Base-by-base conservation (phyloP, 139 green algal species). In the Tetradesmus lagerheimii region DNA sequence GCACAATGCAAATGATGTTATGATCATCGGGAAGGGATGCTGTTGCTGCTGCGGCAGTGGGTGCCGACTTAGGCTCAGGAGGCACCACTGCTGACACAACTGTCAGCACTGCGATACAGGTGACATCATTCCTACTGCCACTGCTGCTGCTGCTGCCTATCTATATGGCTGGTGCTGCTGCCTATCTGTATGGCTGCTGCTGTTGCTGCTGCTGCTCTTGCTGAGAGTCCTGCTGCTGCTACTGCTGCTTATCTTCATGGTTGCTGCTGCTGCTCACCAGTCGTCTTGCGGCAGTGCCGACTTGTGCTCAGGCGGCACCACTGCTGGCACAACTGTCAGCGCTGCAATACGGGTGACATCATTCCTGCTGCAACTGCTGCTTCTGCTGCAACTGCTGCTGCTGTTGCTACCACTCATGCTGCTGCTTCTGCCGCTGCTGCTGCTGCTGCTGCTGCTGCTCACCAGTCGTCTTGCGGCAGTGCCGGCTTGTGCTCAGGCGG, bases 21-120 rank as follows among this genome's bases (percentile, higher is more conserved):
- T 57, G 12, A 29, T 80, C n/a, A n/a, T n/a, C n/a, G n/a, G n/a
- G n/a, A n/a, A n/a, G n/a, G n/a, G n/a, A n/a, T 53, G 76, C 76
- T 29, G 35, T 37, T 53, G 76, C 76, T 34, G 35, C 34, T 98
- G 96, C 3, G 94, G 91, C 29, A 88, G 75, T 31, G 94, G 34
- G n/a, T 47, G 50, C 84, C 43, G 94, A 78, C 57, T 96, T 91
- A 0, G 90, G 88, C n/a, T 94, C 85, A 9, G 98, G 98, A 4
- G 97, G 98, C 41, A 95, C 88, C 20, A 99, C 95, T 25, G 97
- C 97, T 0, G 95, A 95, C 4, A 99, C 92, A 11, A 27, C 23
- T 29, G 23, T n/a, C n/a, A n/a, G n/a, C n/a, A n/a, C n/a, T n/a
- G n/a, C n/a, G n/a, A n/a, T n/a, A n/a, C n/a, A n/a, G n/a, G n/a